Evolutionary conservation across 768 basidiomycete species (phyloP).

Genomic region (Russula virescens): DNA sequence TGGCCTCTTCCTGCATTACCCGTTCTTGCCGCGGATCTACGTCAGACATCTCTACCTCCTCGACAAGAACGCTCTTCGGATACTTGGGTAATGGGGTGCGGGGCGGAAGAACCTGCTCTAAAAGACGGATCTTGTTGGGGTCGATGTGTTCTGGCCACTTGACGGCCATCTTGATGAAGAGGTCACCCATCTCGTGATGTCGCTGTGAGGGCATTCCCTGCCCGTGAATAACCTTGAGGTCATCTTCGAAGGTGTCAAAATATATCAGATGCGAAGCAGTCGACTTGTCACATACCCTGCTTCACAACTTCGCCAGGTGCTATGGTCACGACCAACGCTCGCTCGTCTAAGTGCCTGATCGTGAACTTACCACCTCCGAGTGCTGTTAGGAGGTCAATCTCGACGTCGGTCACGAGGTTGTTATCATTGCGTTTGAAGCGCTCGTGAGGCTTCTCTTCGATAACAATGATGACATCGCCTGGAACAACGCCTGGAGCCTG

Average conservation of each 20-base stretch:
- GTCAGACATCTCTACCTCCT: constrained; percentile 82
- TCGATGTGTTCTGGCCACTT: constrained; percentile 84
- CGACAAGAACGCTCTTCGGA: constrained; percentile 60
- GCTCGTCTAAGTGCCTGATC: constrained; percentile 92
- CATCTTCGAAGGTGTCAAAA: constrained; percentile 44
- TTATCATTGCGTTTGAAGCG: constrained; percentile 85
- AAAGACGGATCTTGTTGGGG: constrained; percentile 54
- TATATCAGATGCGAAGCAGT: neutral
- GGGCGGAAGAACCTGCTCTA: constrained; percentile 83
- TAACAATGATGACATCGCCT: constrained; percentile 91
- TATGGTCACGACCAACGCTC: constrained; percentile 76
- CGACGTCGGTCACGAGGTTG: constrained; percentile 80
- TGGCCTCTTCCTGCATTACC: constrained; percentile 56
- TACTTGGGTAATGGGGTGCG: constrained; percentile 63
- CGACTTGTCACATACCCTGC: constrained; percentile 56
- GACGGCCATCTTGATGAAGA: constrained; percentile 82
- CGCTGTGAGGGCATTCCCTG: constrained; percentile 99
- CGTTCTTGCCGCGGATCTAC: constrained; percentile 62
- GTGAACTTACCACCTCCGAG: constrained; percentile 87
- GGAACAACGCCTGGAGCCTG: constrained; percentile 84
- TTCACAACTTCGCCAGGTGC: constrained; percentile 89
- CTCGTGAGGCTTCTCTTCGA: constrained; percentile 90
- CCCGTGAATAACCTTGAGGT: constrained; percentile 83
- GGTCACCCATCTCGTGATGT: constrained; percentile 94
- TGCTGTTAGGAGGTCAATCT: constrained; percentile 89